These are phyloP conservation scores for Brassica cretica DNA, from an alignment of 345 rosid species.

Conservation along the genomic window DNA sequence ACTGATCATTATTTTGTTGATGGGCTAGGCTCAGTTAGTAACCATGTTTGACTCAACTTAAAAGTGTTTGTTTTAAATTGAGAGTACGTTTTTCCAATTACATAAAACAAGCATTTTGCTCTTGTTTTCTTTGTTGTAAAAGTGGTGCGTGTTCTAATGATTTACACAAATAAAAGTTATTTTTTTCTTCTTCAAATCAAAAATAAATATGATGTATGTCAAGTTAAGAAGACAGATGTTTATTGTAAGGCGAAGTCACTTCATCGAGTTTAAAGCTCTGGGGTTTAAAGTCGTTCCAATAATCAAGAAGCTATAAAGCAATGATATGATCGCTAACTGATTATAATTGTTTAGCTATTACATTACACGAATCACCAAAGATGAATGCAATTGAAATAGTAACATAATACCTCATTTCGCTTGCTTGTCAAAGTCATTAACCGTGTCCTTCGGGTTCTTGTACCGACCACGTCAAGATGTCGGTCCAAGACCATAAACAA, in stretches of 20 bases:
- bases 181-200: not conserved
- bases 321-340: not conserved
- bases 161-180: not conserved
- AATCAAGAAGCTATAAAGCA: not conserved
- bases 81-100: conserved; percentile 10
- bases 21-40: not conserved
- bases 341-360: not conserved
- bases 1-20: not conserved
- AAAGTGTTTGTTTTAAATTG: no score
- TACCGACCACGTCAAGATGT: conserved; percentile 12
- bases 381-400: not conserved
- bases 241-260: conserved; percentile 24
- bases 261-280: not conserved
- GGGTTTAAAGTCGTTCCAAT: not conserved
- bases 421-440: conserved; percentile 8
- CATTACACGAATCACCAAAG: not conserved
- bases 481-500: not conserved
- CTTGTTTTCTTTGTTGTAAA: not conserved
- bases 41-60: not conserved
- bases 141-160: not conserved
- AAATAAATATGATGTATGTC: not conserved
- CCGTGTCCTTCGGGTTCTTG: not conserved
- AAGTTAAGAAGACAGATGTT: conserved; percentile 4
- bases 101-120: conserved; percentile 5
- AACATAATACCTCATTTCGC: not conserved